A percentile compares a stretch with the other conserved stretches of the same genome.
Evolutionary conservation across 169 alveolate genomes (phyloP).

Genomic region (Eimeria maxima): DNA sequence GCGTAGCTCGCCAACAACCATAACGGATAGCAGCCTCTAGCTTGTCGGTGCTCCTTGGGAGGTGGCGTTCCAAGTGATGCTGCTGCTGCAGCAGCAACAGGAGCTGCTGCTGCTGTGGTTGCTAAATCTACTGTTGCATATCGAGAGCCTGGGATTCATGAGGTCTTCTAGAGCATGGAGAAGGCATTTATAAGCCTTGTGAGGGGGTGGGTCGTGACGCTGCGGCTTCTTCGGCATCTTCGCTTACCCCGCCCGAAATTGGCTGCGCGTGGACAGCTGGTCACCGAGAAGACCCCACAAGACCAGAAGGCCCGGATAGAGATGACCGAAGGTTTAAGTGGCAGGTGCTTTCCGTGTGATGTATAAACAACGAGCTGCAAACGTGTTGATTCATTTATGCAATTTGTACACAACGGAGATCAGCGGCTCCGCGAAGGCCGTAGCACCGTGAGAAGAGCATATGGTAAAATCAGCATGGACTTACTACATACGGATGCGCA

Average conservation of each 20-base stretch:
- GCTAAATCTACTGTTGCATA: neutral
- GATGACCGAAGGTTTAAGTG: neutral
- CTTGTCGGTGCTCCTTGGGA: neutral
- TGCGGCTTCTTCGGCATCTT: neutral
- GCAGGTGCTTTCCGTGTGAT: constrained; percentile 1
- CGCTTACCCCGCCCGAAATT: neutral
- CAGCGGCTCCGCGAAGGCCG: neutral
- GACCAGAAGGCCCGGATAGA: neutral
- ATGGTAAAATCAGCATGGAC: neutral
- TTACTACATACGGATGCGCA: neutral
- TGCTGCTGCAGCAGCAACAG: neutral
- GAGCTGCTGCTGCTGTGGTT: neutral
- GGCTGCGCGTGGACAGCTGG: neutral
- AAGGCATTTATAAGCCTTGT: neutral
- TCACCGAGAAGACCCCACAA: neutral
- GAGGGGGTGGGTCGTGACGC: neutral
- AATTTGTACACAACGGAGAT: neutral
- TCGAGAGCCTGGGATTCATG: neutral
- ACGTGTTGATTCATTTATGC: neutral
- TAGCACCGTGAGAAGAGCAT: neutral
- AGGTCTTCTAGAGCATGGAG: neutral
- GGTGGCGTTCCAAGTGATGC: neutral
- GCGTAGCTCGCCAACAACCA: neutral
- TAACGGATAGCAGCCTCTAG: neutral
- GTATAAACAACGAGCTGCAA: neutral